Evolutionary conservation across 2,329 filamentous ascomycete species (phyloP), one percentile per base, ranked within the genome.

Genomic region (Colletotrichum acutatum): DNA sequence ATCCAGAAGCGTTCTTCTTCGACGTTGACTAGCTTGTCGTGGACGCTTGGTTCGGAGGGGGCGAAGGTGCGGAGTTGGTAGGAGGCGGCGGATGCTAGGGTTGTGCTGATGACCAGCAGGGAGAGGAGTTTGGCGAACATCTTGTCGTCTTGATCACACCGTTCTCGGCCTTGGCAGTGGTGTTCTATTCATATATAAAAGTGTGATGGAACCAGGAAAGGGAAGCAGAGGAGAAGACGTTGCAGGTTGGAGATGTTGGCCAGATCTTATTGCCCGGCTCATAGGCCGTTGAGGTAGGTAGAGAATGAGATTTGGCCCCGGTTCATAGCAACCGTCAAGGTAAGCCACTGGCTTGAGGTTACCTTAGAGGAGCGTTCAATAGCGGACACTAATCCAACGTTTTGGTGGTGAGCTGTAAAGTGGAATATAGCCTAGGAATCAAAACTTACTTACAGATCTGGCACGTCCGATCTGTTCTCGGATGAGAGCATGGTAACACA

Each of bases 21-120:
- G 2, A 80, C 80, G 56, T 82, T 78, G 76, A 82, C 76, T n/a
- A 72, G 52, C 5, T 75, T 75, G 28, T 60, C 72, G 32, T 80
- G 76, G 19, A 81, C 72, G 2, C 76, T 30, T 4, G 75, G 76
- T 1, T 72, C 7, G 0, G 68, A 34, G 0, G 80, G 80, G 0
- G 76, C 71, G 64, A 78, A 63, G n/a, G 60, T 30, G 2, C 22
- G 42, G 6, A 63, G n/a, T 8, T 6, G 22, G 28, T 11, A 63
- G 5, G 60, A 26, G 4, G 22, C 7, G 28, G 46, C 42, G 19
- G 19, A n/a, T n/a, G 42, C 42, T 22, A 49, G 42, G 8, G 19
- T 37, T 14, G 34, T 49, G 42, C 8, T n/a, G 42, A 22, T 49
- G 8, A 19, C 19, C 12, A 49, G 42, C 19, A 49, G 42, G 8